These are phyloP conservation scores for Marasmius sp. DNA, from an alignment of 1,284 basidiomycete genomes.

Conservation along the genomic window DNA sequence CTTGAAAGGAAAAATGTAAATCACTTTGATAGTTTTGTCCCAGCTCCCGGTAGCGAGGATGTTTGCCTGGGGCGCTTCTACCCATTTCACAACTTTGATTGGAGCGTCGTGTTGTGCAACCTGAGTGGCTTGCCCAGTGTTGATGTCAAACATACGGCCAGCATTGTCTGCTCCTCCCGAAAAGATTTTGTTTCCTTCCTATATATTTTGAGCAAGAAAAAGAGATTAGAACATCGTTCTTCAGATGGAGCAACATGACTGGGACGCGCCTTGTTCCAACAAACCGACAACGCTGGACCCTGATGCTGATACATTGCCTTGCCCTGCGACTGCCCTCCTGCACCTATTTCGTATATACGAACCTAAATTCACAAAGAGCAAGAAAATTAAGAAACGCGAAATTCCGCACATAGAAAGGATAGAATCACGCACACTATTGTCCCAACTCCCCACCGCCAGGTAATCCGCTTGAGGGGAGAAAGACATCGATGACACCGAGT, in stretches of 20 bases:
- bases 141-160: constrained; percentile 75
- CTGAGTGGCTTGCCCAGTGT: constrained; percentile 64
- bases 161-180: constrained; percentile 83
- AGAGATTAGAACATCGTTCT: not conserved
- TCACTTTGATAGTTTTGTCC: constrained; percentile 85
- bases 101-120: constrained; percentile 83
- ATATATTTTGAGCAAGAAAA: not conserved
- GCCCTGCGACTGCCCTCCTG: constrained; percentile 58
- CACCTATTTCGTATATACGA: constrained; percentile 55
- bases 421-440: constrained; percentile 47
- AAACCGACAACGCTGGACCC: constrained; percentile 75
- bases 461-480: constrained; percentile 53
- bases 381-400: not conserved
- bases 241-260: not conserved
- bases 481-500: constrained; percentile 56
- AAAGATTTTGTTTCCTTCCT: constrained; percentile 78
- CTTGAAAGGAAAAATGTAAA: constrained; percentile 7
- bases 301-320: constrained; percentile 83
- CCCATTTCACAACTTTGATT: constrained; percentile 72
- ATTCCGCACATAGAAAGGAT: not conserved
- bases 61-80: constrained; percentile 59
- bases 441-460: constrained; percentile 63
- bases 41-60: constrained; percentile 85
- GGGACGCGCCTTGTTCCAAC: constrained; percentile 67
- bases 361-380: constrained; percentile 35